A percentile compares a stretch with the other conserved stretches of the same genome.
These are phyloP conservation scores for Agaricales sp. DNA, from an alignment of 1,284 basidiomycete genomes.

Conservation along the genomic window DNA sequence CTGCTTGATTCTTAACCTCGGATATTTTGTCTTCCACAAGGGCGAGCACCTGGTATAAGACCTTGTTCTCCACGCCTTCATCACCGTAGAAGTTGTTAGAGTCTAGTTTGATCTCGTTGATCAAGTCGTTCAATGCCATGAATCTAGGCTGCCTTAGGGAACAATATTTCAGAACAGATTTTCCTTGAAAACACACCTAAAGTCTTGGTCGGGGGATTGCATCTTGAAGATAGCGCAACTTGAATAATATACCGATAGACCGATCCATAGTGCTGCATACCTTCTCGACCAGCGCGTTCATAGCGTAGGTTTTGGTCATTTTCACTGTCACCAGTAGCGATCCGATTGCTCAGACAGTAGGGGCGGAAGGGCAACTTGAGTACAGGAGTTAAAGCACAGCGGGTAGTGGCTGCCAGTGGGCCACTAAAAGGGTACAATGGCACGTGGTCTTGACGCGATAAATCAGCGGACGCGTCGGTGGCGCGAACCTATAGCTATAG, in stretches of 20 bases:
- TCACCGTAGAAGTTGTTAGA: constrained; percentile 64
- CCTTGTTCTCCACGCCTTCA: constrained; percentile 72
- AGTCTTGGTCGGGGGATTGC: constrained; percentile 78
- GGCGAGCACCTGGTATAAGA: constrained; percentile 71
- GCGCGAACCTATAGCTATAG: not conserved
- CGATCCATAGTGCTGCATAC: constrained; percentile 20
- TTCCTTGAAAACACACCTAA: constrained; percentile 44
- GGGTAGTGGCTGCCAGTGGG: too few species aligned
- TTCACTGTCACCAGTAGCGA: too few species aligned
- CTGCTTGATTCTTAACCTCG: constrained; percentile 97
- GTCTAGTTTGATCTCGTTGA: constrained; percentile 77
- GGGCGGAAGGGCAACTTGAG: too few species aligned
- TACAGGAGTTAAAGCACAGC: too few species aligned
- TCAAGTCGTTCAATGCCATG: constrained; percentile 90
- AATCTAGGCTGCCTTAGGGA: constrained; percentile 40
- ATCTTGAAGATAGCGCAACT: constrained; percentile 37
- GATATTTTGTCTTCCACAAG: constrained; percentile 91
- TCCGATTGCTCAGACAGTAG: too few species aligned
- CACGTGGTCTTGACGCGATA: not conserved
- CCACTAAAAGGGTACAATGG: too few species aligned
- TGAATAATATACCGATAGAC: constrained; percentile 1
- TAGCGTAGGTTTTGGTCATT: constrained; percentile 76
- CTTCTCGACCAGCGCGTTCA: constrained; percentile 76
- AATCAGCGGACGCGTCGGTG: not conserved
- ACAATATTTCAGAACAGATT: too few species aligned